These are phyloP conservation scores for Ceratorhiza oryzae-sativae DNA, from an alignment of 1,284 basidiomycete species.

Conservation along the genomic window DNA sequence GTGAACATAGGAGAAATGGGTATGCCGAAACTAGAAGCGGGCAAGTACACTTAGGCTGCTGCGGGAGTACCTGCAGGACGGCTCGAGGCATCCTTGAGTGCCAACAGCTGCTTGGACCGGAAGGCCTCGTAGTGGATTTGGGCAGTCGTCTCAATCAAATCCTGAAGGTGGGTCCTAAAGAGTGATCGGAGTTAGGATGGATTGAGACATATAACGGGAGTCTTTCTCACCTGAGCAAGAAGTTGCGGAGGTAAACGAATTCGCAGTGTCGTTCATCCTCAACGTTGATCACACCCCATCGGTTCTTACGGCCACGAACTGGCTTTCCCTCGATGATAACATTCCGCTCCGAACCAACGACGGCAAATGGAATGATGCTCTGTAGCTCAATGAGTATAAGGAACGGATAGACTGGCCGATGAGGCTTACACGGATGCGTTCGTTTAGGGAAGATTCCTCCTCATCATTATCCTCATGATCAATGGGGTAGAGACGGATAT, in stretches of 20 bases:
- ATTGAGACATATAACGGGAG: not conserved
- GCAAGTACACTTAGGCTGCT: constrained; percentile 18
- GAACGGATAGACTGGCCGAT: constrained; percentile 19
- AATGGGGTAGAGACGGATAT: constrained; percentile 95
- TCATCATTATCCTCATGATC: constrained; percentile 96
- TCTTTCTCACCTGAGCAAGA: constrained; percentile 85
- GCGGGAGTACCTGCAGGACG: constrained; percentile 34
- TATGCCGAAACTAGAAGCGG: constrained; percentile 1
- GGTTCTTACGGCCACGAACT: constrained; percentile 94
- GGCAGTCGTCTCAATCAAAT: constrained; percentile 97
- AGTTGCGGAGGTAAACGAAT: constrained; percentile 96
- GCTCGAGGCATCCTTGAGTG: constrained; percentile 75
- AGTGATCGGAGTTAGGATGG: constrained; percentile 23
- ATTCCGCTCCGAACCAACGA: constrained; percentile 93
- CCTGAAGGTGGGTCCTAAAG: constrained; percentile 91
- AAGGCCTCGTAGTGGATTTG: constrained; percentile 99
- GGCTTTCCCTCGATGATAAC: constrained; percentile 96
- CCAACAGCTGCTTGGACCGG: constrained; percentile 95
- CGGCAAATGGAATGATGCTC: constrained; percentile 95
- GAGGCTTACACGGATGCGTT: constrained; percentile 79
- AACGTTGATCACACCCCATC: constrained; percentile 98
- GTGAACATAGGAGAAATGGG: constrained; percentile 9
- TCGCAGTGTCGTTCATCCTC: constrained; percentile 98
- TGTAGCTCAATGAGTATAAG: constrained; percentile 49
- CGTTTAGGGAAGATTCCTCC: constrained; percentile 88